Conservation (phyloP, 1,139 yeast genomes). For the Casaregolazyma lundiana region DNA sequence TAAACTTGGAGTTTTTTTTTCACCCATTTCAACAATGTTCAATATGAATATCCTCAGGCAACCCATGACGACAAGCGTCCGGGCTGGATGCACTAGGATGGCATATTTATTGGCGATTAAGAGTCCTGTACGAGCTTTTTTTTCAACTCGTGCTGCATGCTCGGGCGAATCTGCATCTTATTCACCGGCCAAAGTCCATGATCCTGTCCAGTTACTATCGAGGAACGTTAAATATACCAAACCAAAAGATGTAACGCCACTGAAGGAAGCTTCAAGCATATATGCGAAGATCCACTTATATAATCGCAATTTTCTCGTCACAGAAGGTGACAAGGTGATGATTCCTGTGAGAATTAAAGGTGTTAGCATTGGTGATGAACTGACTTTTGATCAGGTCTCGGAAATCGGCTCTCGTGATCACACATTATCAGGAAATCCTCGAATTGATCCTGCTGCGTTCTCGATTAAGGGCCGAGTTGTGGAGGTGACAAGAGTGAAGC, state of each 20-base stretch:
- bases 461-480: conserved; percentile 71
- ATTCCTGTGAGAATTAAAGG: conserved; percentile 72
- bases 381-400: conserved; percentile 67
- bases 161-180: background rate
- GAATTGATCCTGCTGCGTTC: conserved; percentile 49
- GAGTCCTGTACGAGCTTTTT: background rate
- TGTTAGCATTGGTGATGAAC: conserved; percentile 75
- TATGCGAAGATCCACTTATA: conserved; percentile 83
- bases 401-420: conserved; percentile 82
- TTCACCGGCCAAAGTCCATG: conserved; percentile 3
- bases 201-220: conserved; percentile 14
- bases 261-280: conserved; percentile 58
- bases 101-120: too few relatives aligned
- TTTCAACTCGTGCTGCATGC: background rate
- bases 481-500: conserved; percentile 83
- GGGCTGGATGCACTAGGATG: too few relatives aligned
- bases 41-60: background rate
- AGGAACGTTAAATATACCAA: conserved; percentile 22
- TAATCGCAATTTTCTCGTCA: conserved; percentile 80
- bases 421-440: conserved; percentile 54
- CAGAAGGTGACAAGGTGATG: conserved; percentile 80
- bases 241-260: conserved; percentile 44
- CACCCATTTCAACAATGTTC: background rate
- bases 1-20: too few relatives aligned
- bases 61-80: background rate